Conservation (phyloP, 805 yeast genomes). For the Scheffersomyces coipomensis region DNA sequence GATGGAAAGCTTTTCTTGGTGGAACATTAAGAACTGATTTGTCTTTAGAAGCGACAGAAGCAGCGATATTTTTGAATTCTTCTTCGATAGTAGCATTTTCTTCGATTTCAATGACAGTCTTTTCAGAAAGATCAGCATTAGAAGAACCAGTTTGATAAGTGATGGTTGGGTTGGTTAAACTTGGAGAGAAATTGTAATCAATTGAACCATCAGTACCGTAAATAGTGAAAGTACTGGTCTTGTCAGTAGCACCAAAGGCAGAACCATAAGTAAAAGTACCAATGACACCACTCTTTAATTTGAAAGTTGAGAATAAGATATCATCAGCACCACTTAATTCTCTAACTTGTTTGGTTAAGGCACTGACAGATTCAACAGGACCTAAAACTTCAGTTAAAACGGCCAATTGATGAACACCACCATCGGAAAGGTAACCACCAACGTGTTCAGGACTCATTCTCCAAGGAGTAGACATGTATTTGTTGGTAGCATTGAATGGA, state of each 20-base stretch:
- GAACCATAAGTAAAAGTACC: conserved; percentile 90
- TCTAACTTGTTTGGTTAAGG: conserved; percentile 74
- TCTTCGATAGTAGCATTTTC: conserved; percentile 42
- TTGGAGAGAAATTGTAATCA: conserved; percentile 62
- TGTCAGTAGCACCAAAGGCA: conserved; percentile 79
- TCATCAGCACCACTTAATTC: conserved; percentile 81
- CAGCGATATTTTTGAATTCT: conserved; percentile 50
- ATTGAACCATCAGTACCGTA: conserved; percentile 81
- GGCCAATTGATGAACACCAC: conserved; percentile 96
- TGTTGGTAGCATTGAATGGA: conserved; percentile 57
- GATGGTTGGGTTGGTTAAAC: conserved; percentile 34
- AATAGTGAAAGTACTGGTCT: conserved; percentile 63
- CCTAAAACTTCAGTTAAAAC: conserved; percentile 82
- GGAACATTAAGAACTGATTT: conserved; percentile 54
- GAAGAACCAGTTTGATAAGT: conserved; percentile 32
- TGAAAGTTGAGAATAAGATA: conserved; percentile 67
- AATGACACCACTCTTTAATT: conserved; percentile 58
- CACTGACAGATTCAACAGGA: conserved; percentile 65
- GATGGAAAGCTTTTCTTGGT: conserved; percentile 88
- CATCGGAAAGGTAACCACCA: conserved; percentile 91
- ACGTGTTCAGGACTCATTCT: conserved; percentile 87
- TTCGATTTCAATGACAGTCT: conserved; percentile 37
- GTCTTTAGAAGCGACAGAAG: conserved; percentile 62
- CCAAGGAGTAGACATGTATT: conserved; percentile 76
- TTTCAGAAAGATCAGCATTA: conserved; percentile 51